phyloP scores from a whole-genome alignment of 495 filamentous ascomycete species.

The Neurospora terricola region DNA sequence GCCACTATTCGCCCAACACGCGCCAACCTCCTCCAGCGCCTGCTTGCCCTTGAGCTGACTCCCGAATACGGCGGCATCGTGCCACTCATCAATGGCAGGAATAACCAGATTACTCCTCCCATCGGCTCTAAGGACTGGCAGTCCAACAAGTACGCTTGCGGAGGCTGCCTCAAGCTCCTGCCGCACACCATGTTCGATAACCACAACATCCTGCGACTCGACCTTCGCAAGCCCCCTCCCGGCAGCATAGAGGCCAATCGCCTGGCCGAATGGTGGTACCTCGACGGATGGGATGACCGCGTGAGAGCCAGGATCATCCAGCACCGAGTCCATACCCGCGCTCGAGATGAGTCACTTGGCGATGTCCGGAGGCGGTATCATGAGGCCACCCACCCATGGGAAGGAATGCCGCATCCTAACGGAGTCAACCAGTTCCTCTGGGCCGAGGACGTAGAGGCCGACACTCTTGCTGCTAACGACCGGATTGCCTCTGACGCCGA shows the following conservation, averaged over 20 bases:
- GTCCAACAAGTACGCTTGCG: slow-evolving; percentile 16
- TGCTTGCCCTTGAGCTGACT: slow-evolving; percentile 18
- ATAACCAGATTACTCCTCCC: slow-evolving; percentile 3
- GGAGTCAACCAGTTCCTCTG: background rate
- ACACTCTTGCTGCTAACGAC: background rate
- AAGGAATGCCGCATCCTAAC: background rate
- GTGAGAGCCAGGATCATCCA: background rate
- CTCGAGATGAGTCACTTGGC: background rate
- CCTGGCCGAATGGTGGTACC: slow-evolving; percentile 12
- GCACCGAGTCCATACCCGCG: background rate
- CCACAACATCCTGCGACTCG: slow-evolving; percentile 10
- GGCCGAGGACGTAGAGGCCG: background rate
- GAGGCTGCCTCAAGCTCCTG: slow-evolving; percentile 16
- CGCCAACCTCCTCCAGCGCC: slow-evolving; percentile 9
- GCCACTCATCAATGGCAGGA: slow-evolving; percentile 2
- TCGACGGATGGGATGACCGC: background rate
- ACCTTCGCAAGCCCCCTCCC: slow-evolving; percentile 12
- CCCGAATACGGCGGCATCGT: slow-evolving; percentile 15
- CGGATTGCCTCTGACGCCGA: background rate
- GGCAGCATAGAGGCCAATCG: slow-evolving; percentile 9
- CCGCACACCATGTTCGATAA: slow-evolving; percentile 17
- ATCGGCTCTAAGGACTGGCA: slow-evolving; percentile 4
- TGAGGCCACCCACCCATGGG: background rate
- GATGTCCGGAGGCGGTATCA: background rate
- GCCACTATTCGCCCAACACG: slow-evolving; percentile 6